Percentiles rank a stretch among this genome's conserved stretches.
phyloP scores from a whole-genome alignment of 1,284 basidiomycete species.

The Irpex lacteus region DNA sequence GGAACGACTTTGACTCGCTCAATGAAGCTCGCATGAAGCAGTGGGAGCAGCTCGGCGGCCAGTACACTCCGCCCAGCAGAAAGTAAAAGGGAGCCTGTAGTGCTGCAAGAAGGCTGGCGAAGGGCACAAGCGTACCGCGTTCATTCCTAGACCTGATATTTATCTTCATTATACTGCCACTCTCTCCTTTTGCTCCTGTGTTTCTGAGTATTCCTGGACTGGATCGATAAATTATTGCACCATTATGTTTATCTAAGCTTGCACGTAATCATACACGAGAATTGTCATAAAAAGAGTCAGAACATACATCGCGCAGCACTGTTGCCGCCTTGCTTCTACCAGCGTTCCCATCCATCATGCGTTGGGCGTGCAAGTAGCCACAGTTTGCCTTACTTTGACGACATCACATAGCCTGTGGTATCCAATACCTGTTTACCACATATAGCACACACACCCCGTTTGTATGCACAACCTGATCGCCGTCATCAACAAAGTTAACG shows the following conservation, averaged over 20 bases:
- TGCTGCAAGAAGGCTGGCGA: no score
- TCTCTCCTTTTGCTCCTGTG: no score
- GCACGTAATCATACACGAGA: background rate
- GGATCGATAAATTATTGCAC: no score
- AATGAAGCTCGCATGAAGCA: constrained; percentile 9
- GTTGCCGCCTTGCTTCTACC: background rate
- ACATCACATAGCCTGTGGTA: constrained; percentile 79
- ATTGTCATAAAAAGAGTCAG: background rate
- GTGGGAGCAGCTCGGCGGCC: constrained; percentile 6
- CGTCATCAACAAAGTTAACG: constrained; percentile 10
- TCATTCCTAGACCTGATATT: no score
- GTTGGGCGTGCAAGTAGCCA: background rate
- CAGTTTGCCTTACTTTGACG: constrained; percentile 53
- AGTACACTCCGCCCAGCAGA: background rate
- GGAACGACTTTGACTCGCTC: constrained; percentile 4
- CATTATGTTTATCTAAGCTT: background rate
- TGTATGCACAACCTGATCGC: constrained; percentile 74
- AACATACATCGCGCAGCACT: background rate
- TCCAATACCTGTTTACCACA: constrained; percentile 83
- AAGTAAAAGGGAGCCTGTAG: background rate
- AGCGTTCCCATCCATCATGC: background rate
- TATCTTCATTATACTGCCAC: no score
- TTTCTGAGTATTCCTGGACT: no score
- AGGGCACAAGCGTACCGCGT: no score
- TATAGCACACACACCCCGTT: constrained; percentile 79